These are phyloP conservation scores for Stachybotrys elegans DNA, from an alignment of 2,329 filamentous ascomycete genomes.

Conservation along the genomic window DNA sequence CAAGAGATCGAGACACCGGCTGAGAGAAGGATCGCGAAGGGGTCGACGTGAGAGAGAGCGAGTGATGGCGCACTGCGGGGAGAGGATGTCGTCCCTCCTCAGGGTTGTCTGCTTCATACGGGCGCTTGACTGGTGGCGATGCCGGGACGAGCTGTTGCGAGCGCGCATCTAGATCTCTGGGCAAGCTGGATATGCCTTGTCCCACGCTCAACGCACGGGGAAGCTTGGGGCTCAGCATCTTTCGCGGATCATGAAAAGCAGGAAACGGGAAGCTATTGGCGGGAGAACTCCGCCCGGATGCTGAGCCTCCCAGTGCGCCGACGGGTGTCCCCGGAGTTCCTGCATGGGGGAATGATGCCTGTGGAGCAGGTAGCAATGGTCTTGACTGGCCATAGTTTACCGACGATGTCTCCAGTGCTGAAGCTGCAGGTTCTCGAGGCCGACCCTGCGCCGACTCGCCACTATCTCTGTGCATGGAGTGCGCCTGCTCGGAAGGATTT, in stretches of 20 bases:
- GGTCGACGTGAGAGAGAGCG: slow-evolving; percentile 15
- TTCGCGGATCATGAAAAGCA: slow-evolving; percentile 20
- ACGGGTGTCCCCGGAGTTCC: slow-evolving; percentile 26
- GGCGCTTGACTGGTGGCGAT: slow-evolving; percentile 25
- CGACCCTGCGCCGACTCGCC: slow-evolving; percentile 11
- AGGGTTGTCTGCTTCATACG: slow-evolving; percentile 20
- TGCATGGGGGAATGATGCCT: slow-evolving; percentile 26
- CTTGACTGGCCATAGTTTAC: slow-evolving; percentile 16
- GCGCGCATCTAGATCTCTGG: slow-evolving; percentile 18
- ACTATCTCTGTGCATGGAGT: slow-evolving; percentile 12
- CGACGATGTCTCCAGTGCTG: slow-evolving; percentile 13
- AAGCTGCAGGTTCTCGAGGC: slow-evolving; percentile 13
- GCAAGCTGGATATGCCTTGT: slow-evolving; percentile 11
- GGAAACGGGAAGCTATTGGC: slow-evolving; percentile 24
- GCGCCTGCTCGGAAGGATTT: slow-evolving; percentile 30
- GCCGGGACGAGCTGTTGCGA: slow-evolving; percentile 13
- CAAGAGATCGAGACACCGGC: slow-evolving; percentile 20
- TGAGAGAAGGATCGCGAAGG: slow-evolving; percentile 29
- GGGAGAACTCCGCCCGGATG: slow-evolving; percentile 27
- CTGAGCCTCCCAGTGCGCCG: slow-evolving; percentile 19
- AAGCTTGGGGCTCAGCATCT: slow-evolving; percentile 24
- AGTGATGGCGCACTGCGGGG: slow-evolving; percentile 17
- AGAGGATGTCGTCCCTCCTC: slow-evolving; percentile 21
- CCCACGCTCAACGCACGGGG: slow-evolving; percentile 23
- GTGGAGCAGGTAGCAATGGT: slow-evolving; percentile 20